Evolutionary conservation across 805 yeast genomes (phyloP).

Genomic region (Zygosaccharomyces lentus): DNA sequence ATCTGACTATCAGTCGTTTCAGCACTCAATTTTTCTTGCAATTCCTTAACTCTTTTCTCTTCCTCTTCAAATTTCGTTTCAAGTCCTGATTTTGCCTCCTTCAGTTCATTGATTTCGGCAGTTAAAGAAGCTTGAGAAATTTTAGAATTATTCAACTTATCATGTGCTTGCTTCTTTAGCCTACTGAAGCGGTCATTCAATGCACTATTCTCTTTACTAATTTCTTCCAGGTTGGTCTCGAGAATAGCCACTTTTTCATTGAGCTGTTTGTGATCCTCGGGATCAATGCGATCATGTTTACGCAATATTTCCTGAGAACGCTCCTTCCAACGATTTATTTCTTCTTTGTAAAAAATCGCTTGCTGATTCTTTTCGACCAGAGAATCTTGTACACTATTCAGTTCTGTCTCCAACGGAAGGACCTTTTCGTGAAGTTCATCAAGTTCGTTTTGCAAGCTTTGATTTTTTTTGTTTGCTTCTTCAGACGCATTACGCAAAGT

Average conservation of each 20-base stretch:
- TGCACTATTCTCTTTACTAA: conserved; percentile 31
- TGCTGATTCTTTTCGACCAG: conserved; percentile 25
- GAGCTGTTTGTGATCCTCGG: conserved; percentile 21
- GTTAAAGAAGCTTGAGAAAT: conserved; percentile 39
- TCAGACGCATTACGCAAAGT: conserved; percentile 54
- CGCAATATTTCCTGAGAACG: conserved; percentile 23
- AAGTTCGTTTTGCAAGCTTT: conserved; percentile 41
- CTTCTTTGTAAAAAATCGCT: conserved; percentile 13
- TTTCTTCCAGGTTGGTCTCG: conserved; percentile 22
- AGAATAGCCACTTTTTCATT: conserved; percentile 23
- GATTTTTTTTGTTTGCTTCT: conserved; percentile 30
- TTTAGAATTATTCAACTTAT: conserved; percentile 31
- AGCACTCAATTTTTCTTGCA: conserved; percentile 8
- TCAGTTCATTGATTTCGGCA: conserved; percentile 33
- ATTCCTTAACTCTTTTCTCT: conserved; percentile 11
- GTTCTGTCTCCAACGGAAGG: conserved; percentile 44
- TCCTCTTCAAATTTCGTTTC: conserved; percentile 20
- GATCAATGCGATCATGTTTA: conserved; percentile 17
- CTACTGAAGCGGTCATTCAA: conserved; percentile 32
- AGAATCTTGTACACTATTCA: conserved; percentile 37
- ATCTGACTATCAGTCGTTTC: conserved; percentile 1
- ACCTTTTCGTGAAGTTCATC: conserved; percentile 32
- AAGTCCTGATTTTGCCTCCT: conserved; percentile 36
- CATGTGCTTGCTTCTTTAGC: conserved; percentile 36
- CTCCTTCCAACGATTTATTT: conserved; percentile 19